A percentile compares a stretch with the other conserved stretches of the same genome.
Evolutionary conservation across 225 moss, liverwort and hornwort species (phyloP).

Genomic region (Marchantia polymorpha): DNA sequence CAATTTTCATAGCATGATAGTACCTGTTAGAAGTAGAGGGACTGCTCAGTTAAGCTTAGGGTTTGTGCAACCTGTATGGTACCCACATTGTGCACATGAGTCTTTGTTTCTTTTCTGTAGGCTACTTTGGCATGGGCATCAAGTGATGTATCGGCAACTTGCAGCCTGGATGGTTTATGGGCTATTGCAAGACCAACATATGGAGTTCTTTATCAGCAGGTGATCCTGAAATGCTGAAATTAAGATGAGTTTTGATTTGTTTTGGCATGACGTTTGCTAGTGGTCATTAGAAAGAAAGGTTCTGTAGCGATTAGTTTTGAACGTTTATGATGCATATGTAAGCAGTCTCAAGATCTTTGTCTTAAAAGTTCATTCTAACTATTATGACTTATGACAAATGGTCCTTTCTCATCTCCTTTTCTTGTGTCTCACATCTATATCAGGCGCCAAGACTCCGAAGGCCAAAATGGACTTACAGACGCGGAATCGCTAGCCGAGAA

Average conservation of each 20-base stretch:
- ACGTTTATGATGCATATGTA: neutral
- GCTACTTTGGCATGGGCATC: constrained; percentile 97
- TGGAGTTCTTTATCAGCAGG: constrained; percentile 95
- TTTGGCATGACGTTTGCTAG: neutral
- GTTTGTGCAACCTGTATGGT: neutral
- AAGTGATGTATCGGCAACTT: constrained; percentile 97
- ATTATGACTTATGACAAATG: too few relatives aligned
- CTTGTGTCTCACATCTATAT: too few relatives aligned
- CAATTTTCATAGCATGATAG: neutral
- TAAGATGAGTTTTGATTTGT: neutral
- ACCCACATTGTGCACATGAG: constrained; percentile 4
- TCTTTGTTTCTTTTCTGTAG: constrained; percentile 45
- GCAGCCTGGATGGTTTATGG: constrained; percentile 99
- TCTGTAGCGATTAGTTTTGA: neutral
- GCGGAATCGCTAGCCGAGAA: constrained; percentile 48
- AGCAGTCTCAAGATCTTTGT: neutral
- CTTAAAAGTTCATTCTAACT: neutral
- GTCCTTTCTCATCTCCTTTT: too few relatives aligned
- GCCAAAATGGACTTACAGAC: constrained; percentile 46
- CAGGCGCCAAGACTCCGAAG: constrained; percentile 79
- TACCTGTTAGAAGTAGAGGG: neutral
- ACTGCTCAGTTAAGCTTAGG: neutral
- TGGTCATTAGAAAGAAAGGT: neutral
- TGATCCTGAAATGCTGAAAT: constrained; percentile 21
- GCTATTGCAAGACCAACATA: constrained; percentile 86